These are phyloP conservation scores for Saccharomyces hybrid DNA, from an alignment of 1,139 yeast species.

Conservation along the genomic window DNA sequence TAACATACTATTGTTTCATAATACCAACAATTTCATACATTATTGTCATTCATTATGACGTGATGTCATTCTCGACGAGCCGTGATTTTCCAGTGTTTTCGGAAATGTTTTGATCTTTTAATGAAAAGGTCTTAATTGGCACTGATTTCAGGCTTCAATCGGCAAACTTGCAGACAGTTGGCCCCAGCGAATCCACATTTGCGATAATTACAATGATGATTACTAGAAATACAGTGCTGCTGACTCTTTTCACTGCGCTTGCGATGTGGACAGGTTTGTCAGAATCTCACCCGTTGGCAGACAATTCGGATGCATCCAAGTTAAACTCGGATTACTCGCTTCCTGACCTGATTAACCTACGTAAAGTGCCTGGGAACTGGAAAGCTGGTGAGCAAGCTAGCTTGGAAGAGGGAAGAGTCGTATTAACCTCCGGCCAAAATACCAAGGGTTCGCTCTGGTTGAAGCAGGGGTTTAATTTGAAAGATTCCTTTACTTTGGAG, in stretches of 20 bases:
- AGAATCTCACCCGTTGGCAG: background rate
- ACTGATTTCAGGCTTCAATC: background rate
- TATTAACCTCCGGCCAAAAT: constrained; percentile 37
- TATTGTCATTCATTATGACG: background rate
- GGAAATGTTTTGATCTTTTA: background rate
- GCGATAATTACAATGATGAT: background rate
- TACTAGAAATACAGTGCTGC: background rate
- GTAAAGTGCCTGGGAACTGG: constrained; percentile 27
- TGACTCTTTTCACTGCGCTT: background rate
- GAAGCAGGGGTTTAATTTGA: constrained; percentile 18
- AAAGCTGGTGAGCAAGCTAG: constrained; percentile 27
- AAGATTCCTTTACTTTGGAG: constrained; percentile 43
- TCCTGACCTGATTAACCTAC: constrained; percentile 30
- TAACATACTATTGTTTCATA: background rate
- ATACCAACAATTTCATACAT: background rate
- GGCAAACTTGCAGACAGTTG: background rate
- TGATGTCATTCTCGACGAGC: background rate
- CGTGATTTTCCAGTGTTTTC: background rate
- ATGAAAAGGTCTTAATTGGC: background rate
- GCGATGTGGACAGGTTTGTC: background rate
- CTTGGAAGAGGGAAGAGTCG: constrained; percentile 36
- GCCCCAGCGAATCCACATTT: background rate
- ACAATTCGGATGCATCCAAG: background rate
- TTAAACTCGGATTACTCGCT: constrained; percentile 28
- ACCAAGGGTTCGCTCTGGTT: constrained; percentile 46